Evolutionary conservation across 164 flowering plant genomes (phyloP), one percentile per base, ranked within the genome.

Genomic region (Vitis riparia): DNA sequence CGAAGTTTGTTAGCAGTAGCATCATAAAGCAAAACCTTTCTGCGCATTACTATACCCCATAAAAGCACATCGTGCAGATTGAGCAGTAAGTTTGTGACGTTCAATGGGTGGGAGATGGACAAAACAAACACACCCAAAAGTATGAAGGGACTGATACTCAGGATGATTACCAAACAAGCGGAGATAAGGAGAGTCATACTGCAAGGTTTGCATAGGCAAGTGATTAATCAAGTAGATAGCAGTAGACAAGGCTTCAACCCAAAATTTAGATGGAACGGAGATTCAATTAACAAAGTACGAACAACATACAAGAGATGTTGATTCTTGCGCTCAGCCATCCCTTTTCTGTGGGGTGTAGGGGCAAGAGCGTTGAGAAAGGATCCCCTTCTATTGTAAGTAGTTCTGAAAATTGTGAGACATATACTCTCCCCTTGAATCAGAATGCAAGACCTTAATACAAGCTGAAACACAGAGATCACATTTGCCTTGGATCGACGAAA

Each of bases 101-200:
- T 63, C 49, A 58, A 3, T 14, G 7, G 69, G 59, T 52, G 69
- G 53, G 9, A 74, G 51, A 30, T 68, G 69, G 62, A 69, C 69
- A 69, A 58, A 74, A 56, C 68, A 74, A 19, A 74, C 63, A 52
- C 63, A 73, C 0, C 56, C 51, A 69, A 74, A 74, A 9, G 37
- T 8, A 47, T 32, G 51, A 9, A 66, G 58, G 8, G 9, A 62
- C 27, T 51, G 5, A 53, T 70, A 62, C 17, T 62, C 10, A 30
- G 73, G 71, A 59, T 15, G 55, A 47, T 11, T 13, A 68, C 57
- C 37, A 68, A 48, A 58, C 6, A 68, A 27, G 47, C 47, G 71
- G 10, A n/a, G 58, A 29, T 58, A 55, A 10, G 48, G 55, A 44
- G 68, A 63, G 23, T 55, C 68, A 63, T 50, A 15, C 7, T 52